Base-by-base conservation (phyloP, 768 basidiomycete species). In the Lepiota subincarnata region DNA sequence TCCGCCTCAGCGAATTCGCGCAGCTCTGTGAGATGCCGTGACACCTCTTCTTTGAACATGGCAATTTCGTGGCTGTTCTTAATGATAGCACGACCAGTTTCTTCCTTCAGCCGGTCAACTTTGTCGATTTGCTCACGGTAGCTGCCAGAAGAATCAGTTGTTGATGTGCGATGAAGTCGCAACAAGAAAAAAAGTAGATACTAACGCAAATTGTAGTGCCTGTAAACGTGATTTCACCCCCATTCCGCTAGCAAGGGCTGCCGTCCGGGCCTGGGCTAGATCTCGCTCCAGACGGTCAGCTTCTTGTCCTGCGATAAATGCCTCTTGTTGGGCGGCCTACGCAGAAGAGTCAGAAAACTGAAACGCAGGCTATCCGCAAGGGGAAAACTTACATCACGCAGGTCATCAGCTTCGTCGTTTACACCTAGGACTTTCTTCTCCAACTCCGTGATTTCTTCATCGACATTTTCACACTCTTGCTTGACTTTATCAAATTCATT, bases 41-140 rank as follows among this genome's bases (percentile, higher is more conserved):
- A 87, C 11, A 90, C 82, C 55, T 86, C 86, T 50, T 86, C 81
- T 68, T 90, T 90, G 74, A 92, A 91, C 62, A 82, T 77, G 13
- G 83, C 86, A 34, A 91, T 88, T 57, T 92, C 90, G 57, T 86
- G 87, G 61, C 86, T 87, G 66, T 85, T 90, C 75, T 90, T 92
- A 54, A 88, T 80, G 55, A 92, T 89, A 14, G 85, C 86, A 0
- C 87, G 82, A 41, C 89, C 79, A 0, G 87, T 90, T 60, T 90
- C 89, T 50, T 92, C 89, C 59, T 82, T 86, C 24, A 92, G 64
- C 45, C 87, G 79, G 43, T 79, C 77, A 18, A 87, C 81, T 62
- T 86, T 88, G 56, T 88, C 87, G 11, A 87, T 69, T 61, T 92
- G 89, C 62, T 92, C 89, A 58, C 82, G 81, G 64, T 89, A 87